Evolutionary conservation across 1,284 basidiomycete genomes (phyloP), one percentile per base, ranked within the genome.

Genomic region (Trichosporon coremiiforme): DNA sequence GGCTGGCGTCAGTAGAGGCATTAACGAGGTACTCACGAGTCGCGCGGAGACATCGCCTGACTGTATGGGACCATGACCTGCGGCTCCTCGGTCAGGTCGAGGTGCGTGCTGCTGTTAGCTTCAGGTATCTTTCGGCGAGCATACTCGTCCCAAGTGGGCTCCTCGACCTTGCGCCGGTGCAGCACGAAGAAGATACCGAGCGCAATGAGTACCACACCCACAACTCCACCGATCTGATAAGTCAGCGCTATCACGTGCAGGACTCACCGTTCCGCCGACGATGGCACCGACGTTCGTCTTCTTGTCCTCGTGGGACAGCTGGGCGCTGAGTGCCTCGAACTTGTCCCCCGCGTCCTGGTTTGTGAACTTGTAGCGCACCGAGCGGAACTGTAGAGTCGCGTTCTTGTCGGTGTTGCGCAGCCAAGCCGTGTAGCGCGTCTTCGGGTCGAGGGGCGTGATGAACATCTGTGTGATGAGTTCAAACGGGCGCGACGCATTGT

Each of bases 341-440:
- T 20, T 22, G 20, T 53, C 47, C 47, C 20, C 47, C n/a, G n/a
- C 47, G 47, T 53, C 47, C 47, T 53, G 47, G 47, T 53, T 53
- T 4, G 47, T 53, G 20, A 53, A 53, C n/a, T 9, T 20, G 47
- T 53, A 53, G 2, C 20, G n/a, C 7, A 9, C 47, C 4, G 47
- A 20, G 20, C 47, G 47, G 47, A 53, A 53, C 47, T 53, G 47
- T 6, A 53, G 20, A 4, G 47, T 53, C 20, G 47, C 47, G 10
- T 53, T 22, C 7, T 20, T 9, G 47, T 53, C 47, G 1, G 47
- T 53, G 47, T 53, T 53, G 1, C 20, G n/a, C 20, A 53, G 47
- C 47, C 20, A 20, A 7, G 8, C n/a, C 4, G 47, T 53, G 47
- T 53, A 22, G 47, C 20, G 47, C 20, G 47, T 53, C 47, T 53